These are phyloP conservation scores for Psilocybe azurescens DNA, from an alignment of 768 basidiomycete species.

Conservation along the genomic window DNA sequence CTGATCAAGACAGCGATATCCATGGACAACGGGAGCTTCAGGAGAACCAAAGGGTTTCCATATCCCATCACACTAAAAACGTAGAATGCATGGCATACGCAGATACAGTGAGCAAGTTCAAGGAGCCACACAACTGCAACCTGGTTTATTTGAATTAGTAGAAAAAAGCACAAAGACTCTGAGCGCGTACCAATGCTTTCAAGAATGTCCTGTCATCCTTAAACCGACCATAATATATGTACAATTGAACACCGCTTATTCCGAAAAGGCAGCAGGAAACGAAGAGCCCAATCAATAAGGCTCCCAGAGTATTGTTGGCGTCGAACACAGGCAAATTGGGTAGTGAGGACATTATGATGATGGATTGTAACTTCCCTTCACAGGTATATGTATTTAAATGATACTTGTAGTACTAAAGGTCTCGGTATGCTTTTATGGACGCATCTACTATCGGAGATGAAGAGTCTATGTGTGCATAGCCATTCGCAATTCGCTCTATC, in stretches of 20 bases:
- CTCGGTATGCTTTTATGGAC: too few species aligned
- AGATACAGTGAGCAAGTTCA: constrained; percentile 2
- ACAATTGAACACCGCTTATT: not conserved
- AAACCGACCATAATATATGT: not conserved
- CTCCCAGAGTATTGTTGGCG: not conserved
- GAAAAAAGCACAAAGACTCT: not conserved
- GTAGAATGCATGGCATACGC: not conserved
- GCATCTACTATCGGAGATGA: too few species aligned
- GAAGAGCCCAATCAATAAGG: constrained; percentile 5
- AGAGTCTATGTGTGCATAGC: too few species aligned
- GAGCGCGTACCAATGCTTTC: not conserved
- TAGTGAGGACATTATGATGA: not conserved
- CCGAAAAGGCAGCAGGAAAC: constrained; percentile 5
- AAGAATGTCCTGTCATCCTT: not conserved
- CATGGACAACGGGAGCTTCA: not conserved
- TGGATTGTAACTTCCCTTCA: too few species aligned
- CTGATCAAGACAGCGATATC: not conserved
- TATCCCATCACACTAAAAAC: not conserved
- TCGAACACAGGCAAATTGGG: not conserved
- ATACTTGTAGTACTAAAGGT: too few species aligned
- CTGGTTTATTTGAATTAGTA: not conserved
- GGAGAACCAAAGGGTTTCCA: not conserved
- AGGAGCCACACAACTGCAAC: not conserved
- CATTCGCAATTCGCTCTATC: too few species aligned
- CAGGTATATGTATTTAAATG: not conserved